phyloP scores from a whole-genome alignment of 768 basidiomycete genomes.

The Porphyrellus cyaneotinctus region DNA sequence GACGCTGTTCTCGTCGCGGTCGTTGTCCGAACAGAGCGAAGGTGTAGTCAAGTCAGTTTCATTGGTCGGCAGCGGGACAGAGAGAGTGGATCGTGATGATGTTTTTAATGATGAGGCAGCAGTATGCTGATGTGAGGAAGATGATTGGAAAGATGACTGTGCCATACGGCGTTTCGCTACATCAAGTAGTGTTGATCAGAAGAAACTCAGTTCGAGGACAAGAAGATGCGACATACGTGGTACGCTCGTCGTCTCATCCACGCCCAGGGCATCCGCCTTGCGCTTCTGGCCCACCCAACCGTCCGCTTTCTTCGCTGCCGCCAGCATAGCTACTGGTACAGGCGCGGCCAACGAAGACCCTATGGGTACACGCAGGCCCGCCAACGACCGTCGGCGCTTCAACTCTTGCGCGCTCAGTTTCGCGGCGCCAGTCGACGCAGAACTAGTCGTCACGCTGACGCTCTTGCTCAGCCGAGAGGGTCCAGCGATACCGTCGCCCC shows the following conservation, averaged over 20 bases:
- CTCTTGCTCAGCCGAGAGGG: constrained; percentile 32
- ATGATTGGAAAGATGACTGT: constrained; percentile 24
- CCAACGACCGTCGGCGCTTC: constrained; percentile 25
- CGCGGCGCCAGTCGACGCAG: not conserved
- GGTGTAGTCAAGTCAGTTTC: constrained; percentile 53
- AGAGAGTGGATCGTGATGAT: constrained; percentile 26
- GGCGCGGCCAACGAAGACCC: constrained; percentile 22
- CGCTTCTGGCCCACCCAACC: constrained; percentile 31
- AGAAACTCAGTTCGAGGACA: not conserved
- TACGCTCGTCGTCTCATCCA: constrained; percentile 27
- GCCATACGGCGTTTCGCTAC: constrained; percentile 40
- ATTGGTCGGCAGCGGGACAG: constrained; percentile 28
- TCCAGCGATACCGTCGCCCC: constrained; percentile 20
- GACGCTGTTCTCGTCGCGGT: constrained; percentile 44
- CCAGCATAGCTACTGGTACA: constrained; percentile 6
- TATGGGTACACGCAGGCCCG: constrained; percentile 25
- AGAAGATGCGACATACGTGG: constrained; percentile 30
- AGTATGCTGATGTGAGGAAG: constrained; percentile 18
- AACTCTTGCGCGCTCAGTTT: constrained; percentile 20
- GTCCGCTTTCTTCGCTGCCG: constrained; percentile 7
- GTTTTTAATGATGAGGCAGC: constrained; percentile 17
- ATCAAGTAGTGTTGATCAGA: constrained; percentile 3
- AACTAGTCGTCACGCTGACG: constrained; percentile 13
- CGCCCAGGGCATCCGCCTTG: constrained; percentile 20
- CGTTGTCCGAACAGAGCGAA: constrained; percentile 73